phyloP scores from a whole-genome alignment of 306 rosid genomes.

The Aeschynomene evenia region DNA sequence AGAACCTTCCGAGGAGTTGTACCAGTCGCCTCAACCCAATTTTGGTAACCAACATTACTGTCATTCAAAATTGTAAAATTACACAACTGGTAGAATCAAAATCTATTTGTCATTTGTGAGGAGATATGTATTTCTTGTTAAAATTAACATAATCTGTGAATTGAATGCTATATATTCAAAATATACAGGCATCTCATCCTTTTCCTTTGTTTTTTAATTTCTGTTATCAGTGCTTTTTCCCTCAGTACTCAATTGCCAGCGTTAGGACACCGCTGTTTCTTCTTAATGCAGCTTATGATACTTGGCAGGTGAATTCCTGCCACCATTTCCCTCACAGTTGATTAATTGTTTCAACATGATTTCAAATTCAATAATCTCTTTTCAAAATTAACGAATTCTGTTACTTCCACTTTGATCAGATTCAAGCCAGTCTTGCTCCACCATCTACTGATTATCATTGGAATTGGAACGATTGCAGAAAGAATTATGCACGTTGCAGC shows the following conservation, averaged over 20 bases:
- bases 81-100: background rate
- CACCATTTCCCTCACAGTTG: conserved; percentile 1
- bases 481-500: conserved; percentile 46
- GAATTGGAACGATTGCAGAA: conserved; percentile 49
- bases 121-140: conserved; percentile 15
- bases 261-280: conserved; percentile 80
- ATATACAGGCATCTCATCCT: conserved; percentile 14
- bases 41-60: conserved; percentile 41
- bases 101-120: background rate
- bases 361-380: background rate
- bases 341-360: conserved; percentile 6
- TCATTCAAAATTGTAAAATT: conserved; percentile 14
- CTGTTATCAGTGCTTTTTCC: conserved; percentile 71
- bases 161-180: background rate
- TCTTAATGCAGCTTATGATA: conserved; percentile 87
- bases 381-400: background rate
- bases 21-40: conserved; percentile 61
- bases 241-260: conserved; percentile 66
- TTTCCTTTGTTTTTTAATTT: background rate
- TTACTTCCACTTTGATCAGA: conserved; percentile 29
- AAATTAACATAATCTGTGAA: conserved; percentile 2
- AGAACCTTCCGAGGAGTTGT: conserved; percentile 63
- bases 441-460: conserved; percentile 51
- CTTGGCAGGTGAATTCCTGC: conserved; percentile 73
- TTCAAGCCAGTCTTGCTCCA: conserved; percentile 54